Evolutionary conservation across 83 land plant genomes (phyloP).

Genomic region (Picea engelmannii): DNA sequence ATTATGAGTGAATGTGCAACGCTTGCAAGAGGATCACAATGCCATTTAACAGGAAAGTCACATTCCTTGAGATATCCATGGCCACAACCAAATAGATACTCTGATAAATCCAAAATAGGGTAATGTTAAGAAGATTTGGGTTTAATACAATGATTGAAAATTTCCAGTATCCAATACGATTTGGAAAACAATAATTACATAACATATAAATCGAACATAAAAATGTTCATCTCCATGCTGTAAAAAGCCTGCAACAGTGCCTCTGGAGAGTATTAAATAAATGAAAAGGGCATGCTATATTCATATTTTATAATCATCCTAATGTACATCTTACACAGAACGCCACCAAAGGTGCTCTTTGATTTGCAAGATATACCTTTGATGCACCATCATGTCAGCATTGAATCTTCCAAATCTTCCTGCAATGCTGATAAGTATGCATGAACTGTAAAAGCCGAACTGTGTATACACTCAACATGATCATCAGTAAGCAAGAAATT

Average conservation of each 20-base stretch:
- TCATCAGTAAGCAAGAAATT: not conserved
- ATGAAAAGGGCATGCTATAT: not conserved
- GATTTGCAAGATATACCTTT: not conserved
- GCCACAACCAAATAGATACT: not conserved
- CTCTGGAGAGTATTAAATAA: not conserved
- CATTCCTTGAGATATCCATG: not conserved
- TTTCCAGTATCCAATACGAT: constrained; percentile 1
- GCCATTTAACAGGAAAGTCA: not conserved
- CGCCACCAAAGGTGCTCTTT: not conserved
- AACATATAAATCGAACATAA: not conserved
- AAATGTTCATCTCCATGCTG: constrained; percentile 1
- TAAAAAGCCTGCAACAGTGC: constrained; percentile 2
- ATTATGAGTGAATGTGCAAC: too few relatives aligned
- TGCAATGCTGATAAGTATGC: not conserved
- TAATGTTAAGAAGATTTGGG: not conserved
- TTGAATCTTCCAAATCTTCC: not conserved
- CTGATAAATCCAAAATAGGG: constrained; percentile 1
- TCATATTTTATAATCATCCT: not conserved
- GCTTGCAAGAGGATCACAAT: not conserved
- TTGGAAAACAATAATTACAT: constrained; percentile 10
- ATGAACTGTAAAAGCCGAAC: constrained; percentile 14
- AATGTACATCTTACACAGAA: constrained; percentile 4
- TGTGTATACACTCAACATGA: constrained; percentile 9
- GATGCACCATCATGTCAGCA: constrained; percentile 1
- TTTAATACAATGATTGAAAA: not conserved